Base-by-base conservation (phyloP, 2,329 filamentous ascomycete species). In the Colletotrichum viniferum region DNA sequence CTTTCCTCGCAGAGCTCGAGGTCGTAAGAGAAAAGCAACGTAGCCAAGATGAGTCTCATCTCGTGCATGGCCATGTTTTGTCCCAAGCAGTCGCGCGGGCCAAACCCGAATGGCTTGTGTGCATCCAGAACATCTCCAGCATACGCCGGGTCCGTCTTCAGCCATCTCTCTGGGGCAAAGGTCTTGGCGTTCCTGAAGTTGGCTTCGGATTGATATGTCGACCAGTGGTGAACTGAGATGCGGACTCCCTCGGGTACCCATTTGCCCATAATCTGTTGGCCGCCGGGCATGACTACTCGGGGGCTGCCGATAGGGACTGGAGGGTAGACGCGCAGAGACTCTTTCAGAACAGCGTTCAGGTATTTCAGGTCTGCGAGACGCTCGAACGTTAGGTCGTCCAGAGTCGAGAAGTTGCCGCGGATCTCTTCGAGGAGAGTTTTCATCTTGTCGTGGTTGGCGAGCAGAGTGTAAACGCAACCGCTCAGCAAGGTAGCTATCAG, bases 1-100 rank as follows among this genome's bases (percentile, higher is more conserved):
- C 52, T 71, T 4, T 74, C 67, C 6, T 61, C 61, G 24, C 72
- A 71, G 1, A 74, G 48, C 48, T 66, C 72, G 21, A 74, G 48
- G 21, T 74, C 52, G 7, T 36, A 71, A 5, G 55, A 12, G 52
- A 71, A 73, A 9, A 73, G 65, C n/a, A 69, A 43, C 4, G 71
- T 77, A 14, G 80, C 65, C 18, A 90, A 78, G 8, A 89, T 85
- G 30, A 89, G 82, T 70, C 87, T 87, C n/a, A 88, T 82, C 80
- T 92, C 90, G 28, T 89, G 84, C 83, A 90, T 86, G 3, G 88
- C 90, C 58, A 92, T 81, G 76, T 89, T 87, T 81, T 91, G 87
- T 0, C 90, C 90, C 34, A 92, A 86, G 74, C 90, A 92, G 43
- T 87, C 89, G 13, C 90, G 80, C 4, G 87, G 86, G 0, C 90